Percentiles rank a stretch among this genome's conserved stretches.
Evolutionary conservation across 75 land plant species (phyloP).

Genomic region (Cupressus sempervirens): DNA sequence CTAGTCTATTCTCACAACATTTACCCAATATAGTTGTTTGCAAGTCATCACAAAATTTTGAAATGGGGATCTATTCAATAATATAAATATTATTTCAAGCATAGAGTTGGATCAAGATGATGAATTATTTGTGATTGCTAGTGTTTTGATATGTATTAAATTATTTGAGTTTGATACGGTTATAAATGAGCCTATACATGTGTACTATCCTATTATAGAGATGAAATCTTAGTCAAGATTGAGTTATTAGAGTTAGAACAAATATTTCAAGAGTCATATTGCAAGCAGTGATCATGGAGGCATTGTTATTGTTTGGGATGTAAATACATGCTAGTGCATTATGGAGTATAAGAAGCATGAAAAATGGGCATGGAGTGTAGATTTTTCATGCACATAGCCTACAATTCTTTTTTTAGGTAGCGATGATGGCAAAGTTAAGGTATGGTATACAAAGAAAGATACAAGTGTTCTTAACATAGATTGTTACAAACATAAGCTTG

Average conservation of each 20-base stretch:
- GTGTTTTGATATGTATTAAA: constrained; percentile 93
- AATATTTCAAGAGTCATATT: constrained; percentile 71
- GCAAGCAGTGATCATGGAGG: constrained; percentile 99
- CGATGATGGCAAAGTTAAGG: constrained; percentile 93
- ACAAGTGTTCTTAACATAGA: too few species aligned
- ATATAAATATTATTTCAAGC: constrained; percentile 95
- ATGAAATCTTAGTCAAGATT: constrained; percentile 90
- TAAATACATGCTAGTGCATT: constrained; percentile 83
- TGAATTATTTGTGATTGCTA: constrained; percentile 97
- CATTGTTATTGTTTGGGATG: constrained; percentile 98
- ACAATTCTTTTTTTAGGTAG: constrained; percentile 95
- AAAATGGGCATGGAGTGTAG: constrained; percentile 99
- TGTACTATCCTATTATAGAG: constrained; percentile 90
- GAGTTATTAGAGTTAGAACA: constrained; percentile 97
- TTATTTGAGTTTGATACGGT: constrained; percentile 98
- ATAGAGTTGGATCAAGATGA: constrained; percentile 98
- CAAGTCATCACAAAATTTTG: too few species aligned
- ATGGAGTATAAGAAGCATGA: constrained; percentile 99
- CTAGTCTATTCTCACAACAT: too few species aligned
- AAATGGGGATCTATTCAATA: constrained; percentile 82
- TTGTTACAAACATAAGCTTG: too few species aligned
- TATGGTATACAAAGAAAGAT: too few species aligned
- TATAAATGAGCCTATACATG: constrained; percentile 85
- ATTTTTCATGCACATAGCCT: constrained; percentile 90
- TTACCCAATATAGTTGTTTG: too few species aligned